Conservation (phyloP, 164 flowering plant genomes). For the Stephania cephalantha region DNA sequence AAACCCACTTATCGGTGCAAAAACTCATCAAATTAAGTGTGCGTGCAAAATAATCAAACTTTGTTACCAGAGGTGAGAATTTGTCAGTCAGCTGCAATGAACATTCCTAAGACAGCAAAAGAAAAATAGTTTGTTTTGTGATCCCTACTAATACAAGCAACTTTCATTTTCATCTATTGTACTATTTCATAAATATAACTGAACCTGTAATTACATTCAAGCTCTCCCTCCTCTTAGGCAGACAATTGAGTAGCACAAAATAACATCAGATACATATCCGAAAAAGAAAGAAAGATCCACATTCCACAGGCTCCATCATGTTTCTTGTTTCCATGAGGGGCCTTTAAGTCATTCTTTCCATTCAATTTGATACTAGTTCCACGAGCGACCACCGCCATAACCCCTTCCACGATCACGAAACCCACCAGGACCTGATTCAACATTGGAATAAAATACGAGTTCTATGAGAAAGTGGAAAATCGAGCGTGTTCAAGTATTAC, state of each 20-base stretch:
- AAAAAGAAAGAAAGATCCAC: neutral
- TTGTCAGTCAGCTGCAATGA: neutral
- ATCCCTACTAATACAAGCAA: neutral
- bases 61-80: neutral
- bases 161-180: neutral
- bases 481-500: neutral
- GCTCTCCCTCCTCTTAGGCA: neutral
- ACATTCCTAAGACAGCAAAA: neutral
- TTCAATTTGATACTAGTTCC: slow-evolving; percentile 4
- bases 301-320: neutral
- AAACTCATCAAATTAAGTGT: neutral
- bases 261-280: neutral
- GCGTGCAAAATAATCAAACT: neutral
- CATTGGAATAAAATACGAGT: neutral
- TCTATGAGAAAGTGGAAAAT: slow-evolving; percentile 2
- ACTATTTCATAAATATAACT: neutral
- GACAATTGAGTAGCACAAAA: neutral
- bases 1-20: too few species aligned
- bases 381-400: slow-evolving; percentile 46
- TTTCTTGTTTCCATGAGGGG: neutral
- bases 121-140: neutral
- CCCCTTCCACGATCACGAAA: slow-evolving; percentile 80
- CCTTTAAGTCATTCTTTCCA: neutral
- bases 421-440: slow-evolving; percentile 48
- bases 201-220: neutral